Evolutionary conservation across 805 yeast species (phyloP).

Genomic region (Martiniozyma abietophila): DNA sequence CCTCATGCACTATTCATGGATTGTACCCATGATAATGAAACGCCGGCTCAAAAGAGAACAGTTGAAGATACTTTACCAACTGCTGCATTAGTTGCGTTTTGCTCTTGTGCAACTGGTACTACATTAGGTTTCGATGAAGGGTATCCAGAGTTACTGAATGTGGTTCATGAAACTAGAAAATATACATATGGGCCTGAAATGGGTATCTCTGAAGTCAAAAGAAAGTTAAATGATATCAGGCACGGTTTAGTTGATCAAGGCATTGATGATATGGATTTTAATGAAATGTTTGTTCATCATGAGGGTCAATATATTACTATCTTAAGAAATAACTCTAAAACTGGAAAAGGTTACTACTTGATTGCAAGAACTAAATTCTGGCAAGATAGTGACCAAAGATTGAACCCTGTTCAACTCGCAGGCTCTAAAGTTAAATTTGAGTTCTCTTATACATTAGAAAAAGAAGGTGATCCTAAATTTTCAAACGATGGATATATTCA

Average conservation of each 20-base stretch:
- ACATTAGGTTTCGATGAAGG: constrained; percentile 92
- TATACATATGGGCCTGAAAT: constrained; percentile 61
- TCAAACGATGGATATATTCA: constrained; percentile 27
- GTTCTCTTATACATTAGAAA: constrained; percentile 53
- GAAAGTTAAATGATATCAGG: constrained; percentile 48
- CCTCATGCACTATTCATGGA: constrained; percentile 97
- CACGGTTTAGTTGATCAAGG: constrained; percentile 44
- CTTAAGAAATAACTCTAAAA: constrained; percentile 72
- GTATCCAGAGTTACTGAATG: constrained; percentile 71
- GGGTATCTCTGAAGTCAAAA: constrained; percentile 76
- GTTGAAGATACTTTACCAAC: constrained; percentile 91
- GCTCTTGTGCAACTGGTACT: constrained; percentile 90
- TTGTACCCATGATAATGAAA: constrained; percentile 94
- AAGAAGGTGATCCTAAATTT: not conserved
- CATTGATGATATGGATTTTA: constrained; percentile 44
- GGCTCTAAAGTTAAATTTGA: constrained; percentile 52
- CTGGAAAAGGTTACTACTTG: constrained; percentile 84
- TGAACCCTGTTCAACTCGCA: constrained; percentile 48
- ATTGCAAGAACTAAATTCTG: constrained; percentile 79
- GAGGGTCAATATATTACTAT: constrained; percentile 88
- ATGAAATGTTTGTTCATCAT: constrained; percentile 91
- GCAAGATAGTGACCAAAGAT: constrained; percentile 37
- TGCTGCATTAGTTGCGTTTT: constrained; percentile 88
- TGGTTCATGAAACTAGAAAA: constrained; percentile 64
- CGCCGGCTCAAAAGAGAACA: constrained; percentile 81